These are phyloP conservation scores for Parasitella parasitica DNA, from an alignment of 371 early-diverging fungal species.

Conservation along the genomic window DNA sequence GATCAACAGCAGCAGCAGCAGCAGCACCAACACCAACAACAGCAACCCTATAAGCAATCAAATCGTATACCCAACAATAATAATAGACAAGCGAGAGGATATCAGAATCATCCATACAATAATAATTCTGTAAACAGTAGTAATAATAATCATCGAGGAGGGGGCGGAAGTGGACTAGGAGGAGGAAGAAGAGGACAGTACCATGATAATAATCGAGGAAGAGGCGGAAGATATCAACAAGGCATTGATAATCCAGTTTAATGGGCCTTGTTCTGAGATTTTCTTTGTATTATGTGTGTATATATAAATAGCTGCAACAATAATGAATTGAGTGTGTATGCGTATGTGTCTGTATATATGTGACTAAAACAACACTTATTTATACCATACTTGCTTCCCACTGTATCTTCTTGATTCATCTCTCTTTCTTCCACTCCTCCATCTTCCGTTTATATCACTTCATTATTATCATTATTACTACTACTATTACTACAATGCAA, in stretches of 20 bases:
- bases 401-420: neutral
- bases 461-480: no score
- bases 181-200: conserved; percentile 1
- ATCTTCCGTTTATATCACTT: neutral
- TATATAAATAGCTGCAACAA: neutral
- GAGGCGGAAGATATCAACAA: conserved; percentile 9
- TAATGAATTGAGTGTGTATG: neutral
- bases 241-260: conserved; percentile 11
- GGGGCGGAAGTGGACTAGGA: neutral
- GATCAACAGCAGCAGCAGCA: conserved; percentile 1
- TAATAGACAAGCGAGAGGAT: neutral
- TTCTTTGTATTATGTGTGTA: neutral
- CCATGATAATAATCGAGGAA: neutral
- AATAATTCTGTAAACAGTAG: neutral
- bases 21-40: neutral
- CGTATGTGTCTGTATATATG: neutral
- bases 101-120: neutral
- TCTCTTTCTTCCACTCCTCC: neutral
- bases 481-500: neutral
- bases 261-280: neutral
- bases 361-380: neutral
- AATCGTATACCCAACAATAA: neutral
- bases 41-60: neutral
- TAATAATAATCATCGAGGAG: neutral
- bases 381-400: neutral